Base-by-base conservation (phyloP, 495 filamentous ascomycete species). In the Aspergillus diversus region DNA sequence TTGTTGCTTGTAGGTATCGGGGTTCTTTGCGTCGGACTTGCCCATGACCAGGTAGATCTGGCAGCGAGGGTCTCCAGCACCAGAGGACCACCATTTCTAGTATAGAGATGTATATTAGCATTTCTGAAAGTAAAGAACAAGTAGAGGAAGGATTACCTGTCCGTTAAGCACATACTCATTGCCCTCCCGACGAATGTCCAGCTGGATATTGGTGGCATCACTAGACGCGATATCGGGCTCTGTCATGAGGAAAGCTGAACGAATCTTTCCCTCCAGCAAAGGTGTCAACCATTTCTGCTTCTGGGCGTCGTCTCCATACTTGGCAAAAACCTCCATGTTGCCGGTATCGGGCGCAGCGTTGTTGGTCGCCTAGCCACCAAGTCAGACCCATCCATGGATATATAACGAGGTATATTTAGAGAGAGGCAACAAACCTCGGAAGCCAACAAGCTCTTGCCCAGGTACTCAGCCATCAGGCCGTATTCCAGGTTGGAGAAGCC, bases 61-160 rank as follows among this genome's bases (percentile, higher is more conserved):
- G 81, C 93, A 97, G 66, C 93, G 84, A 57, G 92, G 92, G 73
- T 97, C 93, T 49, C 93, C 93, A 27, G 93, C 93, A 57, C 93
- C 93, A 61, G 89, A 92, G 64, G 89, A 92, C 93, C 93, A 97
- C 93, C 93, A 97, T 91, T 97, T 97, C 89, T 91, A 65, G 5
- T 4, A 39, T 39, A 8, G 37, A 7, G 1, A 1, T 39, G 13
- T 4, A 42, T 50, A 43, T 15, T 35, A 8, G 4, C 5, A 8
- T 52, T 33, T 17, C 8, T 42, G 1, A 33, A 9, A 59, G n/a
- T 47, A 31, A 34, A 17, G 5, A n/a, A 9, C 11, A n/a, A 27
- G 37, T 60, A 42, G 60, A 42, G n/a, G 27, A 32, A 48, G 11
- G 60, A 87, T 54, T 77, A 92, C 89, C 62, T 88, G 87, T 61